Evolutionary conservation across 177 flowering plant species (phyloP).

Genomic region (Vitis hybrid): DNA sequence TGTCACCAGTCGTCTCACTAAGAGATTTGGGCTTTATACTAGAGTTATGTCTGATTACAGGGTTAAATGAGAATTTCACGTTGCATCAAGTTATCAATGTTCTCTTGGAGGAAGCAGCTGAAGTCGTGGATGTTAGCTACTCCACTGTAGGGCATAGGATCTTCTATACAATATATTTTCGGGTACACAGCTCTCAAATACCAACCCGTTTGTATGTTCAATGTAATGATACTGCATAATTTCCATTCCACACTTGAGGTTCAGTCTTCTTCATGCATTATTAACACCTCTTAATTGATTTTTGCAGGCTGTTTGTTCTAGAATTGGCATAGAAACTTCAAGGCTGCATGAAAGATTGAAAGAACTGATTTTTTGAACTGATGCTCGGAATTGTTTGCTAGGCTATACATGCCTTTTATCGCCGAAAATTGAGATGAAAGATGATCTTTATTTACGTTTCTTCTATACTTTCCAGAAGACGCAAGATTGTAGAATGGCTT

Average conservation of each 20-base stretch:
- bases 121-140: slow-evolving; percentile 23
- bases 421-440: background rate
- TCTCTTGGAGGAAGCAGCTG: slow-evolving; percentile 28
- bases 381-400: background rate
- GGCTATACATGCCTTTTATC: background rate
- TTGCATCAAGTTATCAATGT: slow-evolving; percentile 21
- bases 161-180: slow-evolving; percentile 26
- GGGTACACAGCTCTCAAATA: slow-evolving; percentile 7
- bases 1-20: slow-evolving; percentile 13
- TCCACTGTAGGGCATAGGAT: slow-evolving; percentile 20
- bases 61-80: slow-evolving; percentile 14
- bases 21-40: slow-evolving; percentile 15
- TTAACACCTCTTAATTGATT: background rate
- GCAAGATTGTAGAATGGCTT: background rate
- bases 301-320: background rate
- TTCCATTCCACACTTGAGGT: no score
- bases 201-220: no score
- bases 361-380: background rate
- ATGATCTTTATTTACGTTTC: background rate
- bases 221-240: no score
- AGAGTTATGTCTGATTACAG: slow-evolving; percentile 21
- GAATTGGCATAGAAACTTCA: slow-evolving; percentile 10
- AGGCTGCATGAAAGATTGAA: slow-evolving; percentile 4
- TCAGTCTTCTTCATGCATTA: background rate
- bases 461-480: background rate